A percentile compares a stretch with the other conserved stretches of the same genome.
Conservation (phyloP, 306 rosid species). For the Myrica gale region DNA sequence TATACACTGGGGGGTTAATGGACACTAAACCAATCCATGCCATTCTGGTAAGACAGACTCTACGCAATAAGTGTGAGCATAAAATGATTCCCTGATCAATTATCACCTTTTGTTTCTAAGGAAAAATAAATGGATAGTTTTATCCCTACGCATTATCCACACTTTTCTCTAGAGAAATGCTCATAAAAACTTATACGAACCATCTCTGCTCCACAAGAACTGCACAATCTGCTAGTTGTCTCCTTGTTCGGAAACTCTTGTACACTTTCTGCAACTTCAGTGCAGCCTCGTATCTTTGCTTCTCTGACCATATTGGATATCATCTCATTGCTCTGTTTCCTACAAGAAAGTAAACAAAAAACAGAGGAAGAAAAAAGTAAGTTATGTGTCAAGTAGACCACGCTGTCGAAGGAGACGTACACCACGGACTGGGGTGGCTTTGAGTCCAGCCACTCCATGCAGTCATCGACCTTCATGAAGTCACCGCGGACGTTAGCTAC, state of each 20-base stretch:
- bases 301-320: neutral
- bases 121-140: neutral
- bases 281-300: slow-evolving; percentile 55
- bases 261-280: slow-evolving; percentile 82
- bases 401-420: too few relatives aligned
- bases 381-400: too few relatives aligned
- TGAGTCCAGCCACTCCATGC: too few relatives aligned
- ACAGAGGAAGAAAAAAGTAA: too few relatives aligned
- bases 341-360: too few relatives aligned
- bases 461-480: too few relatives aligned
- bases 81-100: neutral
- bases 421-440: too few relatives aligned
- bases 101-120: neutral
- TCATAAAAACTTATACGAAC: slow-evolving; percentile 37
- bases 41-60: neutral
- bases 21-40: neutral
- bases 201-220: slow-evolving; percentile 91
- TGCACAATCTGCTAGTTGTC: slow-evolving; percentile 85
- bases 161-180: slow-evolving; percentile 5
- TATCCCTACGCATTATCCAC: neutral
- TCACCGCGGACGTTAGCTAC: too few relatives aligned
- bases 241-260: slow-evolving; percentile 85
- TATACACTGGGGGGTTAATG: neutral
- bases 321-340: too few relatives aligned
- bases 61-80: neutral